Percentiles rank a stretch among this genome's conserved stretches.
Conservation (phyloP, 2,329 filamentous ascomycete species). For the Onygena corvina region DNA sequence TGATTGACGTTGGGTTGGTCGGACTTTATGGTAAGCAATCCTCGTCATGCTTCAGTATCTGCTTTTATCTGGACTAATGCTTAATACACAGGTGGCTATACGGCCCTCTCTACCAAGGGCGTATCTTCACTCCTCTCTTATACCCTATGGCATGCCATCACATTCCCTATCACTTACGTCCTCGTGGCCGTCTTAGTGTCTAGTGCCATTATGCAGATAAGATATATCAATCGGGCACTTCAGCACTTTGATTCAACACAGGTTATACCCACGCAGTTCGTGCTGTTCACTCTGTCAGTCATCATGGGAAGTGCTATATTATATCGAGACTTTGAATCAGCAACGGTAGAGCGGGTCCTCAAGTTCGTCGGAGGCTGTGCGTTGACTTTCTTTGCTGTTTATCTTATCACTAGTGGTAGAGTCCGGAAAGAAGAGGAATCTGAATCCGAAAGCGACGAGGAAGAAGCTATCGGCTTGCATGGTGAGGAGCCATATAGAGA, state of each 20-base stretch:
- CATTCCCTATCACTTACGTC: constrained; percentile 82
- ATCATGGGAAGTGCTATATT: constrained; percentile 87
- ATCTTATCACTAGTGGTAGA: constrained; percentile 83
- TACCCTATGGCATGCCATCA: constrained; percentile 75
- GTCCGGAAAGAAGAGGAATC: constrained; percentile 45
- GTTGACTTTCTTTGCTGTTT: constrained; percentile 92
- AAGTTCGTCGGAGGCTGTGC: constrained; percentile 88
- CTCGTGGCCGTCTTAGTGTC: constrained; percentile 66
- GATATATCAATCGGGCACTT: constrained; percentile 81
- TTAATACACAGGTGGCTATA: constrained; percentile 61
- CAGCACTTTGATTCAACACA: constrained; percentile 95
- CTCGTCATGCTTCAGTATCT: constrained; percentile 11
- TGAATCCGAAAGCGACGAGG: constrained; percentile 53
- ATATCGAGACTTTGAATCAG: constrained; percentile 88
- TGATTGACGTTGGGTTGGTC: constrained; percentile 87
- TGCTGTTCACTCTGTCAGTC: constrained; percentile 88
- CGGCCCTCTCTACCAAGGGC: constrained; percentile 90
- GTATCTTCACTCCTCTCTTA: constrained; percentile 90
- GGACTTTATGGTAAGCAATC: constrained; percentile 67
- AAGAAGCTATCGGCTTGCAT: constrained; percentile 38
- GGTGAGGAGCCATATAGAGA: constrained; percentile 30
- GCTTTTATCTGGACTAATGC: constrained; percentile 7
- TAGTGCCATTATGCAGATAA: constrained; percentile 92
- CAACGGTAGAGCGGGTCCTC: constrained; percentile 56
- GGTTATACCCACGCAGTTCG: constrained; percentile 95